Conservation (phyloP, 805 yeast species). For the Blastobotrys muscicola region DNA sequence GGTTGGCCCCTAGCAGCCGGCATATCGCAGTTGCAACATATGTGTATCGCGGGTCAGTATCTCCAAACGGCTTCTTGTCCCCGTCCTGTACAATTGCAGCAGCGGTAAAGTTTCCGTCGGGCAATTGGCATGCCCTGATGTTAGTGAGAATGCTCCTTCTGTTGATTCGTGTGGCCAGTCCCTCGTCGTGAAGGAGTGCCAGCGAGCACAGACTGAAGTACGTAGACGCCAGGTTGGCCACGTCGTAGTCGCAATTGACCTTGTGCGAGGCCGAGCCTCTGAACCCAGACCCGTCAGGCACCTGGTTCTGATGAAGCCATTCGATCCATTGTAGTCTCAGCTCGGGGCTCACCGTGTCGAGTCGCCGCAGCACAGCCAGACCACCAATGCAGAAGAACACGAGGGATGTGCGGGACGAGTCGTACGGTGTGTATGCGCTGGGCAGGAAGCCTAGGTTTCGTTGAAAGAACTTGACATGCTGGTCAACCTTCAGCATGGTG, state of each 20-base stretch:
- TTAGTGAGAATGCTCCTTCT: constrained; percentile 39
- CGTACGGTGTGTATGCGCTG: constrained; percentile 46
- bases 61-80: constrained; percentile 37
- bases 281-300: constrained; percentile 40
- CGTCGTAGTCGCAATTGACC: constrained; percentile 35
- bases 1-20: constrained; percentile 37
- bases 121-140: constrained; percentile 50
- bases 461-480: constrained; percentile 33
- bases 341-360: background rate
- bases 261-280: constrained; percentile 46
- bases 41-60: constrained; percentile 61
- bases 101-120: constrained; percentile 50
- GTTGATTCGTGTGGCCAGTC: constrained; percentile 31
- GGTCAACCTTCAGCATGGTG: background rate
- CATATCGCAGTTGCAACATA: constrained; percentile 65
- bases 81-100: constrained; percentile 18
- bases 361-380: constrained; percentile 36
- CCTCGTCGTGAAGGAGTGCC: constrained; percentile 40
- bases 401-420: constrained; percentile 60
- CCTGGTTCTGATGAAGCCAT: constrained; percentile 41
- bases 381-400: constrained; percentile 63
- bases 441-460: constrained; percentile 50
- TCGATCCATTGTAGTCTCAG: constrained; percentile 25
- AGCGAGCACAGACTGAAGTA: constrained; percentile 60
- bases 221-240: constrained; percentile 65